Percentiles rank a stretch among this genome's conserved stretches.
Conservation (phyloP, 305 asterid species). For the Plantago rigida region DNA sequence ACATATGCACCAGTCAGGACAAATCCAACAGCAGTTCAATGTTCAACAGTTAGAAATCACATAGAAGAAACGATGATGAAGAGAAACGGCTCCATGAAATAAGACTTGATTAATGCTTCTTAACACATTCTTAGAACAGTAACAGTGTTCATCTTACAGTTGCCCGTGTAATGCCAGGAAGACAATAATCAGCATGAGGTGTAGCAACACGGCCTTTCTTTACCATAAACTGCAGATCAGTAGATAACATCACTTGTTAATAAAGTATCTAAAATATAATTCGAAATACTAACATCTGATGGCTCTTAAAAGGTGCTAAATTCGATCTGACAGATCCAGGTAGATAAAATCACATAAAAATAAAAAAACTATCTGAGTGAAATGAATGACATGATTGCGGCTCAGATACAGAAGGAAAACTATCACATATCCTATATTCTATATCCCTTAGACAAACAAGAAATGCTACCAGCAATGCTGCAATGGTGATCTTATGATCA, state of each 20-base stretch:
- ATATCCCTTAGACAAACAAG: too few relatives aligned
- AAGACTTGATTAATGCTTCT: neutral
- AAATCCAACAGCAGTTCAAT: too few relatives aligned
- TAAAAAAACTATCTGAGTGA: too few relatives aligned
- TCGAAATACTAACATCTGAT: neutral
- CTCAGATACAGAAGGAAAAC: neutral
- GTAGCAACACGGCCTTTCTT: constrained; percentile 65
- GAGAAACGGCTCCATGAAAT: neutral
- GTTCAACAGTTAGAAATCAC: too few relatives aligned
- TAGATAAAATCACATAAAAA: neutral
- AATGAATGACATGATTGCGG: too few relatives aligned
- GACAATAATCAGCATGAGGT: constrained; percentile 85
- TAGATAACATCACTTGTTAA: constrained; percentile 14
- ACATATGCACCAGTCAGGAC: too few relatives aligned
- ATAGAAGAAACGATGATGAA: neutral
- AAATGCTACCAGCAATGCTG: too few relatives aligned
- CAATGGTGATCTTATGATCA: too few relatives aligned
- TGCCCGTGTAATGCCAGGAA: constrained; percentile 78
- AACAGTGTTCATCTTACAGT: constrained; percentile 45
- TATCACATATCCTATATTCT: too few relatives aligned
- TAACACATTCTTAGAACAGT: constrained; percentile 6
- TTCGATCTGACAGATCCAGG: constrained; percentile 1
- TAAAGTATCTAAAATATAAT: neutral
- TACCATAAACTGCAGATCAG: constrained; percentile 65
- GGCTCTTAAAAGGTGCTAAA: neutral